phyloP scores from a whole-genome alignment of 2,329 filamentous ascomycete species.

The Arachnomyces sp. region DNA sequence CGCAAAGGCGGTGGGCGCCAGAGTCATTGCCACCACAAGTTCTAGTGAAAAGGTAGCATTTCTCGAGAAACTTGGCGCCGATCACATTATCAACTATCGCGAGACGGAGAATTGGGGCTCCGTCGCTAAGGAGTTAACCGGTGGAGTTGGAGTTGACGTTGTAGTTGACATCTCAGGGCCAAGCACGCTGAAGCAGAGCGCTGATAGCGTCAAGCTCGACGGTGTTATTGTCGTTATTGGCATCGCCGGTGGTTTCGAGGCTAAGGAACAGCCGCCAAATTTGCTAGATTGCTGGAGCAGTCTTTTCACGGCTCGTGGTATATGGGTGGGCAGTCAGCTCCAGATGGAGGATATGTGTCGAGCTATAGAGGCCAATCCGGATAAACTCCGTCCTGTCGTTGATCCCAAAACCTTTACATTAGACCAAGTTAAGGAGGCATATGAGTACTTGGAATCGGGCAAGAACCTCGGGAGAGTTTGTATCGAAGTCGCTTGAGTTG shows the following conservation, averaged over 20 bases:
- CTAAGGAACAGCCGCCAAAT: conserved; percentile 33
- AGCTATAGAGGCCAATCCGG: conserved; percentile 44
- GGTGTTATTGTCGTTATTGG: conserved; percentile 48
- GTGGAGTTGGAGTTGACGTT: conserved; percentile 43
- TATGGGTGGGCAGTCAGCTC: conserved; percentile 40
- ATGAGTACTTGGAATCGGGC: conserved; percentile 1
- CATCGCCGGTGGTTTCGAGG: conserved; percentile 37
- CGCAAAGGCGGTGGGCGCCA: conserved; percentile 38
- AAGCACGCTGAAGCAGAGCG: conserved; percentile 45
- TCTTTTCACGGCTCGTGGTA: conserved; percentile 40
- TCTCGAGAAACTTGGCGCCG: conserved; percentile 45
- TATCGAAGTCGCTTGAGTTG: conserved; percentile 6
- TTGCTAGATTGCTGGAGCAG: conserved; percentile 42
- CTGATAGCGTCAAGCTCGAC: conserved; percentile 48
- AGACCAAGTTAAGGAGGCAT: conserved; percentile 37
- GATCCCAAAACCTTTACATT: conserved; percentile 42
- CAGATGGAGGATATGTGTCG: conserved; percentile 49
- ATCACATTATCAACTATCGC: conserved; percentile 51
- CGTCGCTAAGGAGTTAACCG: conserved; percentile 40
- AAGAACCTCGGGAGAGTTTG: conserved; percentile 6
- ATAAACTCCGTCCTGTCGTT: conserved; percentile 37
- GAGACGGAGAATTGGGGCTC: conserved; percentile 46
- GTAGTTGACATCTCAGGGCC: conserved; percentile 52
- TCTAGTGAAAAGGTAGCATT: conserved; percentile 43
- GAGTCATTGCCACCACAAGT: conserved; percentile 49